Evolutionary conservation across 2,329 filamentous ascomycete species (phyloP).

Genomic region (Alternaria novae-zelandiae): DNA sequence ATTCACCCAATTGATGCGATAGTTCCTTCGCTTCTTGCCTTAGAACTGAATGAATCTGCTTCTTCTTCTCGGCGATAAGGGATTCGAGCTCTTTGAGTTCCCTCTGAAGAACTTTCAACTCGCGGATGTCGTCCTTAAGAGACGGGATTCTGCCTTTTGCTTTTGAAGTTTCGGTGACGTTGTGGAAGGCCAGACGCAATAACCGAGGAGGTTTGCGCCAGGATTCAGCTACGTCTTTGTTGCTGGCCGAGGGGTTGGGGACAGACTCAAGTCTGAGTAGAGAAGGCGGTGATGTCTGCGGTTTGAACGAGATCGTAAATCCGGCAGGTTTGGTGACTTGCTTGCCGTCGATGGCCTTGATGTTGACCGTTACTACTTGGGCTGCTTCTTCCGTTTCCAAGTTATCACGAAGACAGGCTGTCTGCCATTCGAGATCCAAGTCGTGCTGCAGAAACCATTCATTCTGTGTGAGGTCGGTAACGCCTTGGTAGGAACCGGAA

Average conservation of each 20-base stretch:
- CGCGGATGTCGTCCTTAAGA: constrained; percentile 50
- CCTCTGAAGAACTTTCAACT: constrained; percentile 49
- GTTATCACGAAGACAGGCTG: constrained; percentile 46
- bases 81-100: constrained; percentile 48
- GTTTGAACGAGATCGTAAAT: constrained; percentile 51
- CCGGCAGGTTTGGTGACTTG: constrained; percentile 39
- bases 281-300: constrained; percentile 43
- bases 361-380: constrained; percentile 49
- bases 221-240: constrained; percentile 36
- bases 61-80: constrained; percentile 45
- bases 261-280: constrained; percentile 44
- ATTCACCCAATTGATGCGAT: constrained; percentile 50
- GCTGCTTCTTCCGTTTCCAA: constrained; percentile 38
- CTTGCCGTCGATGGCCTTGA: constrained; percentile 49
- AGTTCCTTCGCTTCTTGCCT: constrained; percentile 41
- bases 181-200: constrained; percentile 36
- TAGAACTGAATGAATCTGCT: constrained; percentile 40
- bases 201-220: constrained; percentile 47
- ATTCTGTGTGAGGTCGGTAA: constrained; percentile 41
- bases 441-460: constrained; percentile 43
- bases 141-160: constrained; percentile 19
- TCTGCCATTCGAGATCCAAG: constrained; percentile 48
- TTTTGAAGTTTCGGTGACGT: constrained; percentile 7
- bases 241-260: constrained; percentile 39
- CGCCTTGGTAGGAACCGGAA: constrained; percentile 39